Percentiles rank a stretch among this genome's conserved stretches.
These are phyloP conservation scores for Podospora appendiculata DNA, from an alignment of 495 filamentous ascomycete genomes.

Conservation along the genomic window DNA sequence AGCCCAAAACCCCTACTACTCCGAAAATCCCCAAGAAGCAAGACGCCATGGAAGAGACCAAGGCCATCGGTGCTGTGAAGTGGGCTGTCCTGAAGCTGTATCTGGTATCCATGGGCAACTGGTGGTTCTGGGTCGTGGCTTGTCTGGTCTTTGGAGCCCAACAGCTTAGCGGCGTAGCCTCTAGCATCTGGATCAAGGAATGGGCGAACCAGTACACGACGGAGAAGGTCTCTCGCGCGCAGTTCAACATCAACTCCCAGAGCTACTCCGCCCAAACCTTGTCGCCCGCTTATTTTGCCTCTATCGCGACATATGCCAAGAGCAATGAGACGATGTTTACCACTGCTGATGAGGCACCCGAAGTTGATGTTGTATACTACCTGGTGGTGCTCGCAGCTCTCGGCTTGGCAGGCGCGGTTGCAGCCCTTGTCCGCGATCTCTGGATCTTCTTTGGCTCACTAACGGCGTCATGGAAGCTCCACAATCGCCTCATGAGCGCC, in stretches of 20 bases:
- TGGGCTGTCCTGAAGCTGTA: slow-evolving; percentile 79
- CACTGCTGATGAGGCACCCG: slow-evolving; percentile 19
- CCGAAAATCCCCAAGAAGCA: slow-evolving; percentile 42
- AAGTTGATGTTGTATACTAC: slow-evolving; percentile 79
- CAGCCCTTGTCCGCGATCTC: slow-evolving; percentile 72
- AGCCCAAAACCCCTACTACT: slow-evolving; percentile 24
- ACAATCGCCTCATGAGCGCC: slow-evolving; percentile 66
- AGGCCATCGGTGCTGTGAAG: slow-evolving; percentile 78
- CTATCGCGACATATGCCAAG: slow-evolving; percentile 24
- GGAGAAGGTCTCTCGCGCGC: slow-evolving; percentile 18
- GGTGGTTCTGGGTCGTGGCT: slow-evolving; percentile 87
- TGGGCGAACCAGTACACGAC: slow-evolving; percentile 60
- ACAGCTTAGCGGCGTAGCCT: slow-evolving; percentile 75
- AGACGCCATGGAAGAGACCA: slow-evolving; percentile 58
- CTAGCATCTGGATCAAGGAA: slow-evolving; percentile 87
- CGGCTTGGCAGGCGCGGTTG: slow-evolving; percentile 60
- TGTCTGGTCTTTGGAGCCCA: slow-evolving; percentile 66
- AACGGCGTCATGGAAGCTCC: slow-evolving; percentile 78
- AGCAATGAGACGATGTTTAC: slow-evolving; percentile 10
- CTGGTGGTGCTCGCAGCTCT: slow-evolving; percentile 75
- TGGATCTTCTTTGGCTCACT: slow-evolving; percentile 91
- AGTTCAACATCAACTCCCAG: slow-evolving; percentile 29
- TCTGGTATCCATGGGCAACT: slow-evolving; percentile 78
- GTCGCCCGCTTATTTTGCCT: slow-evolving; percentile 28
- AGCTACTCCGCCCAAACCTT: slow-evolving; percentile 20